These are phyloP conservation scores for Suhomyces bribrorum DNA, from an alignment of 1,139 yeast genomes.

Conservation along the genomic window DNA sequence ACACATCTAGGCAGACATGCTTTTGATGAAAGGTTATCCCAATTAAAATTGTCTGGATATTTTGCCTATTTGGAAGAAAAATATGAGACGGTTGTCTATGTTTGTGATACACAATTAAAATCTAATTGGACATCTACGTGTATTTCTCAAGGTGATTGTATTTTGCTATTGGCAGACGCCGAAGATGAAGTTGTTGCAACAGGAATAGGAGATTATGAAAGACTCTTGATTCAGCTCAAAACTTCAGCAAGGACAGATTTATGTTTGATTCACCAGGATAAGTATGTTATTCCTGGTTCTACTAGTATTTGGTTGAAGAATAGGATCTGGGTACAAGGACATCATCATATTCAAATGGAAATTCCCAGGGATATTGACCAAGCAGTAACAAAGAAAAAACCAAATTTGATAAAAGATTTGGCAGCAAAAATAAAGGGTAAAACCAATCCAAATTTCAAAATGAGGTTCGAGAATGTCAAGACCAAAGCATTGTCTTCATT, in stretches of 20 bases:
- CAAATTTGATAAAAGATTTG: constrained; percentile 35
- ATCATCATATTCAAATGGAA: constrained; percentile 81
- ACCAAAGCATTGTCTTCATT: constrained; percentile 31
- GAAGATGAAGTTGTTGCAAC: constrained; percentile 61
- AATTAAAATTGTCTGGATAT: constrained; percentile 81
- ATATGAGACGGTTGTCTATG: constrained; percentile 81
- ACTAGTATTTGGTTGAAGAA: constrained; percentile 83
- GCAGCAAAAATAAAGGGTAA: constrained; percentile 39
- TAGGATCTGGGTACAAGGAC: constrained; percentile 88
- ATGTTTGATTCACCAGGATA: constrained; percentile 80
- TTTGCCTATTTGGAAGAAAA: constrained; percentile 90
- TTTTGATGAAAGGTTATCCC: constrained; percentile 78
- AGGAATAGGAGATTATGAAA: constrained; percentile 82
- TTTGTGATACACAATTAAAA: constrained; percentile 81
- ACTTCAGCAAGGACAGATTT: constrained; percentile 89
- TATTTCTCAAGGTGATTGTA: constrained; percentile 92
- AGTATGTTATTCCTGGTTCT: constrained; percentile 79
- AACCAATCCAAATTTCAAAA: constrained; percentile 37
- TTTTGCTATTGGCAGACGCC: constrained; percentile 70
- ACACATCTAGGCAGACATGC: constrained; percentile 89
- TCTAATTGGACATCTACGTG: constrained; percentile 93
- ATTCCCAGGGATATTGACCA: constrained; percentile 25
- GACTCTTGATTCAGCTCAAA: constrained; percentile 68
- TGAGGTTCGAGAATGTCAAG: constrained; percentile 36
- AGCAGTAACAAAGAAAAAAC: constrained; percentile 17